Evolutionary conservation across 2,329 filamentous ascomycete genomes (phyloP).

Genomic region (Macrophomina pseudophaseolina): DNA sequence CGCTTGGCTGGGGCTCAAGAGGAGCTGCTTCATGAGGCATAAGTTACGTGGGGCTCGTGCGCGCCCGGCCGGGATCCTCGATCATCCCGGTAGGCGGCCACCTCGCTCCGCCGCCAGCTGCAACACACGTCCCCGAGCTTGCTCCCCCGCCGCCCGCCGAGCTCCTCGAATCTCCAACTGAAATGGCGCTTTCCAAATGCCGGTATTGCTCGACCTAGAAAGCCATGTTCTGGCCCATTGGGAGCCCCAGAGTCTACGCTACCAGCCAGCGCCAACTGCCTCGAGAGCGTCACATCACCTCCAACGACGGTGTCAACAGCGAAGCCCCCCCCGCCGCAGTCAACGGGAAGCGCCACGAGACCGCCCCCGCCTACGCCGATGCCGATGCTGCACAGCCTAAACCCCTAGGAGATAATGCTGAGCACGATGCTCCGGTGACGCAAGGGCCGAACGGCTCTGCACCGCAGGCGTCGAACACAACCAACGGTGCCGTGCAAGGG

Average conservation of each 20-base stretch:
- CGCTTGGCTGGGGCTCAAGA: neutral
- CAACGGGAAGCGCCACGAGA: conserved; percentile 61
- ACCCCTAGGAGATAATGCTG: conserved; percentile 22
- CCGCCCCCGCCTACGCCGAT: conserved; percentile 8
- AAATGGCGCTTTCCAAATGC: conserved; percentile 32
- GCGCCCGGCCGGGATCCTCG: conserved; percentile 8
- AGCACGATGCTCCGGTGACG: conserved; percentile 22
- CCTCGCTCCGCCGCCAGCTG: conserved; percentile 10
- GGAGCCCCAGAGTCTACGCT: conserved; percentile 81
- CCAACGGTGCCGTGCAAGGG: conserved; percentile 28
- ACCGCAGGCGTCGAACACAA: conserved; percentile 9
- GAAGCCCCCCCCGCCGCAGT: conserved; percentile 57
- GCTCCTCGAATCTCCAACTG: conserved; percentile 23
- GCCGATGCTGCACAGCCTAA: conserved; percentile 24
- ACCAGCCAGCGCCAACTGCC: conserved; percentile 69
- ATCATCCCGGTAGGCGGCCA: conserved; percentile 15
- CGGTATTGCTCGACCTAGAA: conserved; percentile 34
- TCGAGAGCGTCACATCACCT: conserved; percentile 59
- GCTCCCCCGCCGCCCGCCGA: conserved; percentile 22
- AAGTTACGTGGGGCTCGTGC: conserved; percentile 10
- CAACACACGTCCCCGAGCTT: conserved; percentile 24
- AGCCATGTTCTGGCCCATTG: conserved; percentile 80
- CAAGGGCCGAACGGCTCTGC: conserved; percentile 26
- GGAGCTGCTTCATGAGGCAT: neutral
- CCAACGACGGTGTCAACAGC: conserved; percentile 65